Conservation (phyloP, 116 monocot genomes). For the Zostera marina region DNA sequence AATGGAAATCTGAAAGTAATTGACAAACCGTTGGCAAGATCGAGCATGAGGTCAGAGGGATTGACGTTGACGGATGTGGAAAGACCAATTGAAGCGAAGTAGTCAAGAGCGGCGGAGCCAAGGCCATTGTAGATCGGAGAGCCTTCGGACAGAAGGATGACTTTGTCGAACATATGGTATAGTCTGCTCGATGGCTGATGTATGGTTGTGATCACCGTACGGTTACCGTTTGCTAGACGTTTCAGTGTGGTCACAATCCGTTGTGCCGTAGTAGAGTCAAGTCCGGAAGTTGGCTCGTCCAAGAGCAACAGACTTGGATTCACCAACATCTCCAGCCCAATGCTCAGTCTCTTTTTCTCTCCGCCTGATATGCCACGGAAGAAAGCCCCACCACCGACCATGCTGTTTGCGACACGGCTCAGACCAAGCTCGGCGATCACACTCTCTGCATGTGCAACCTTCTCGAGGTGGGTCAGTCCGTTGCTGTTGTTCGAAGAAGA, state of each 20-base stretch:
- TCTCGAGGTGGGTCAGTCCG: conserved; percentile 10
- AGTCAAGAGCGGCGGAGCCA: conserved; percentile 38
- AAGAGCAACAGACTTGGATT: conserved; percentile 33
- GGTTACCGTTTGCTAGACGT: conserved; percentile 21
- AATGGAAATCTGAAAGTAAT: too few species aligned
- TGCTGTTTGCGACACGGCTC: conserved; percentile 10
- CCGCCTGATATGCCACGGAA: conserved; percentile 34
- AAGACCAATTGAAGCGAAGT: conserved; percentile 57
- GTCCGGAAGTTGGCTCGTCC: conserved; percentile 30
- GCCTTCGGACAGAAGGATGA: conserved; percentile 63
- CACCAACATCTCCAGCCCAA: conserved; percentile 32
- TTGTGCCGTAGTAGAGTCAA: conserved; percentile 24
- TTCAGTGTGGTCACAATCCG: conserved; percentile 12
- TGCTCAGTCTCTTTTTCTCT: conserved; percentile 32
- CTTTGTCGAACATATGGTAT: conserved; percentile 89
- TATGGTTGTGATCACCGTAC: conserved; percentile 69
- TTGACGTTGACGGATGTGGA: conserved; percentile 34
- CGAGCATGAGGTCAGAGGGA: conserved; percentile 81
- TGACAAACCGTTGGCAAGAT: conserved; percentile 83
- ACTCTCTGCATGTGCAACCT: conserved; percentile 8
- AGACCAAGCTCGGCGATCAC: conserved; percentile 28
- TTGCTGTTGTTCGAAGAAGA: neutral
- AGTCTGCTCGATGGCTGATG: conserved; percentile 82
- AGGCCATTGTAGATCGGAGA: conserved; percentile 62
- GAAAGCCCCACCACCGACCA: conserved; percentile 25